Percentiles rank a stretch among this genome's conserved stretches.
These are phyloP conservation scores for Cucumis variabilis DNA, from an alignment of 331 rosid species.

Conservation along the genomic window DNA sequence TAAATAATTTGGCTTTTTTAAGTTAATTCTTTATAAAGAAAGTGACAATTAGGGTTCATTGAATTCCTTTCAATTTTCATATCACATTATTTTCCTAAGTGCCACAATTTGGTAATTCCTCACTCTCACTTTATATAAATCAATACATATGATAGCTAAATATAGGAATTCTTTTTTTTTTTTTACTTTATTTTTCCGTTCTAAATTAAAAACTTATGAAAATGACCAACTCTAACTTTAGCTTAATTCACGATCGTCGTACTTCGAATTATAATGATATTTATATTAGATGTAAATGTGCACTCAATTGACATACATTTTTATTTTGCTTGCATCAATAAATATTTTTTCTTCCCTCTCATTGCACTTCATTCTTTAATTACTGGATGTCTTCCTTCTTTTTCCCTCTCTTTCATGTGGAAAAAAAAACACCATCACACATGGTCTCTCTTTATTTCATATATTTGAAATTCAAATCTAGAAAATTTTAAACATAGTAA, in stretches of 20 bases:
- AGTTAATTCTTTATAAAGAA: not conserved
- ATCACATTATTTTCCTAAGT: not conserved
- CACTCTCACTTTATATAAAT: not conserved
- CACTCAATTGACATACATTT: not conserved
- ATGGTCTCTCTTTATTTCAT: too few species aligned
- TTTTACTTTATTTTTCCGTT: not conserved
- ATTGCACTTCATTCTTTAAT: too few species aligned
- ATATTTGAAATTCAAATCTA: too few species aligned
- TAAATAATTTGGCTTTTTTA: not conserved
- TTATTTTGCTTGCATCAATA: too few species aligned
- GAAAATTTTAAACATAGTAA: too few species aligned
- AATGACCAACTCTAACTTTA: constrained; percentile 1
- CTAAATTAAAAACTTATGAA: not conserved
- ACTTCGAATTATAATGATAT: too few species aligned
- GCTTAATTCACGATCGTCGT: not conserved
- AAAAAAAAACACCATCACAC: too few species aligned
- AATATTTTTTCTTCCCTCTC: too few species aligned
- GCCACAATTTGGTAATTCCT: constrained; percentile 30
- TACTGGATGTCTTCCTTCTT: too few species aligned
- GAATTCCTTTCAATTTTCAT: constrained; percentile 15
- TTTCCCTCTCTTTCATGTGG: too few species aligned
- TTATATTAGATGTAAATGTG: too few species aligned
- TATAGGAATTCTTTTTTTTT: too few species aligned
- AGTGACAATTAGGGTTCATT: constrained; percentile 34
- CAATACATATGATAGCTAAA: not conserved